These are phyloP conservation scores for Cladosporium sp. DNA, from an alignment of 2,329 filamentous ascomycete species.

Conservation along the genomic window DNA sequence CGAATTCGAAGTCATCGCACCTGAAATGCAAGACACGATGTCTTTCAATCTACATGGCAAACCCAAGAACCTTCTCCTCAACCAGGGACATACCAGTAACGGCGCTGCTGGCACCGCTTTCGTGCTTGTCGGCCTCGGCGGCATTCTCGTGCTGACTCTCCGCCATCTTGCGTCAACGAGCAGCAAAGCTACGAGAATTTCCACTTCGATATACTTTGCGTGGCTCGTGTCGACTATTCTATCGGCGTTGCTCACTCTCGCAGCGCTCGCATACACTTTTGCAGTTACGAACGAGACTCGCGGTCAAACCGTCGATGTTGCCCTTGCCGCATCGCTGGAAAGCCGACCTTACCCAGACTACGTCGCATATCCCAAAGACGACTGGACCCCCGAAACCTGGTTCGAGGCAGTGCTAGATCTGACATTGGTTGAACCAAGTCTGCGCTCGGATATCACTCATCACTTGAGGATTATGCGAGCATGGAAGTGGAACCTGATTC, in stretches of 20 bases:
- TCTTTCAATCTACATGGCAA: slow-evolving; percentile 43
- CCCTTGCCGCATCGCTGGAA: slow-evolving; percentile 25
- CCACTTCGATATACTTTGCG: slow-evolving; percentile 22
- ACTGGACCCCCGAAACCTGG: slow-evolving; percentile 36
- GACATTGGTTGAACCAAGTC: slow-evolving; percentile 20
- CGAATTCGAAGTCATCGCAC: slow-evolving; percentile 26
- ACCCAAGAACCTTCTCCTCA: slow-evolving; percentile 37
- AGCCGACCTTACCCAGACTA: slow-evolving; percentile 32
- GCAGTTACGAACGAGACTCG: slow-evolving; percentile 26
- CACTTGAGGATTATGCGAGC: slow-evolving; percentile 29
- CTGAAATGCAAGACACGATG: slow-evolving; percentile 21
- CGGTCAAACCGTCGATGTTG: slow-evolving; percentile 29
- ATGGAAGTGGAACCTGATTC: slow-evolving; percentile 36
- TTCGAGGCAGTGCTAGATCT: slow-evolving; percentile 30
- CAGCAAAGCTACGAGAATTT: not conserved
- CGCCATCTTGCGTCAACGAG: slow-evolving; percentile 17
- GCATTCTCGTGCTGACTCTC: slow-evolving; percentile 29
- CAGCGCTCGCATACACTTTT: slow-evolving; percentile 32
- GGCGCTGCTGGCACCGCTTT: slow-evolving; percentile 35
- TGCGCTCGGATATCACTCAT: slow-evolving; percentile 24
- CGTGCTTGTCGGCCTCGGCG: slow-evolving; percentile 32
- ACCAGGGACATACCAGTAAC: slow-evolving; percentile 36
- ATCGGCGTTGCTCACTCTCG: slow-evolving; percentile 28
- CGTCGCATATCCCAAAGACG: slow-evolving; percentile 29
- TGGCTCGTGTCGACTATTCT: slow-evolving; percentile 31